Conservation (phyloP, 768 basidiomycete genomes). For the Termitomyces sp. region DNA sequence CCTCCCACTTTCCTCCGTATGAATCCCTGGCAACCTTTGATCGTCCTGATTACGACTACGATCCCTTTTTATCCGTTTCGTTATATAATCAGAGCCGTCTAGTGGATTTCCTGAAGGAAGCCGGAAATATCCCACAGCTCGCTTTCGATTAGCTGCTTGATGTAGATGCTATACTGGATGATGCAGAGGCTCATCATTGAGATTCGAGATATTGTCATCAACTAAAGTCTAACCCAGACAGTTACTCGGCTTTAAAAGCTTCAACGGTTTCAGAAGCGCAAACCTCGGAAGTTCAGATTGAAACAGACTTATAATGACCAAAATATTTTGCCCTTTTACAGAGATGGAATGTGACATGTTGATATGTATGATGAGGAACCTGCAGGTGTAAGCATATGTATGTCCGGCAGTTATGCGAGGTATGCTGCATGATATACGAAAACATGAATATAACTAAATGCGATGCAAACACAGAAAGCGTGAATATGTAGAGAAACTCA, state of each 20-base stretch:
- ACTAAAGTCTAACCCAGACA: neutral
- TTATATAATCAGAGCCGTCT: slow-evolving; percentile 3
- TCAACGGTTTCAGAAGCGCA: neutral
- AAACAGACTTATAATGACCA: neutral
- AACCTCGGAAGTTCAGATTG: neutral
- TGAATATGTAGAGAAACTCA: neutral
- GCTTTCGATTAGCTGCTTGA: slow-evolving; percentile 2
- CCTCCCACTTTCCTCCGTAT: slow-evolving; percentile 5
- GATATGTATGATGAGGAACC: neutral
- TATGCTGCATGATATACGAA: slow-evolving; percentile 8
- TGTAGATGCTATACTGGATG: neutral
- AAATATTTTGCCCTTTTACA: neutral
- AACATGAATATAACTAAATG: slow-evolving; percentile 4
- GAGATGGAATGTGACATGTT: neutral
- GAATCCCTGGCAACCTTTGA: slow-evolving; percentile 6
- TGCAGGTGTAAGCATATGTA: slow-evolving; percentile 5
- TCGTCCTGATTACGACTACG: neutral
- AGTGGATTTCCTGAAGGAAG: neutral
- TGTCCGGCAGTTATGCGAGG: neutral
- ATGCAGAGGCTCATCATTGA: slow-evolving; percentile 2
- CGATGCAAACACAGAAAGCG: neutral
- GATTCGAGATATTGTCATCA: neutral
- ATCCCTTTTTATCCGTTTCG: slow-evolving; percentile 1
- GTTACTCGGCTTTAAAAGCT: neutral
- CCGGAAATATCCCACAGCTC: slow-evolving; percentile 2